phyloP scores from a whole-genome alignment of 306 rosid species.

The Quercus alba region DNA sequence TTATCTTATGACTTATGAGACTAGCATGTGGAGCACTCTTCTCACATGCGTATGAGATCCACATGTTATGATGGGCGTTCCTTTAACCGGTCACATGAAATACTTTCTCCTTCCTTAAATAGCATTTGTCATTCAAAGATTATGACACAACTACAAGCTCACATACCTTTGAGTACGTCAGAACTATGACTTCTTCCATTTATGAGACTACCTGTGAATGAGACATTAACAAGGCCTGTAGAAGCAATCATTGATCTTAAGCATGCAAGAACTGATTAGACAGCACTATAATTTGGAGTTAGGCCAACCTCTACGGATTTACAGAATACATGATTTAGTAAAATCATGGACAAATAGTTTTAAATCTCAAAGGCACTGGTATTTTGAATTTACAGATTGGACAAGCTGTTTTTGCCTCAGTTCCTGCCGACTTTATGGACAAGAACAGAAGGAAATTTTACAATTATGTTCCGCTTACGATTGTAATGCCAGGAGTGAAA shows the following conservation, averaged over 20 bases:
- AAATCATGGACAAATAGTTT: slow-evolving; percentile 26
- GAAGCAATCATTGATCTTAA: not conserved
- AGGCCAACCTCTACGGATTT: not conserved
- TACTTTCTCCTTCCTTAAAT: not conserved
- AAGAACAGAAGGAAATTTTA: slow-evolving; percentile 26
- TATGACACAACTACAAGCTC: not conserved
- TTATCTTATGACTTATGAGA: too few species aligned
- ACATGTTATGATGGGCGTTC: too few species aligned
- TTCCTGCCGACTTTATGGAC: slow-evolving; percentile 35
- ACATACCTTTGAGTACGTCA: not conserved
- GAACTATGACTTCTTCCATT: not conserved
- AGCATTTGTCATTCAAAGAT: not conserved
- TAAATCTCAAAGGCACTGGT: slow-evolving; percentile 24
- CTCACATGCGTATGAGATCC: too few species aligned
- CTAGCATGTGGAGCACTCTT: too few species aligned
- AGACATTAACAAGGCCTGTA: not conserved
- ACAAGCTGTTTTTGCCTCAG: slow-evolving; percentile 33
- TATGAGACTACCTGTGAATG: not conserved
- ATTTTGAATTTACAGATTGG: slow-evolving; percentile 52
- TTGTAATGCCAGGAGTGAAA: slow-evolving; percentile 27
- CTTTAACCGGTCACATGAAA: too few species aligned
- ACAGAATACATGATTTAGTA: slow-evolving; percentile 3
- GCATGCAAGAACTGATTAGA: not conserved
- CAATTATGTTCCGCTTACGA: not conserved
- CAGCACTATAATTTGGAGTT: not conserved